Percentiles rank a stretch among this genome's conserved stretches.
Evolutionary conservation across 495 filamentous ascomycete species (phyloP).

Genomic region (Annulohypoxylon bovei): DNA sequence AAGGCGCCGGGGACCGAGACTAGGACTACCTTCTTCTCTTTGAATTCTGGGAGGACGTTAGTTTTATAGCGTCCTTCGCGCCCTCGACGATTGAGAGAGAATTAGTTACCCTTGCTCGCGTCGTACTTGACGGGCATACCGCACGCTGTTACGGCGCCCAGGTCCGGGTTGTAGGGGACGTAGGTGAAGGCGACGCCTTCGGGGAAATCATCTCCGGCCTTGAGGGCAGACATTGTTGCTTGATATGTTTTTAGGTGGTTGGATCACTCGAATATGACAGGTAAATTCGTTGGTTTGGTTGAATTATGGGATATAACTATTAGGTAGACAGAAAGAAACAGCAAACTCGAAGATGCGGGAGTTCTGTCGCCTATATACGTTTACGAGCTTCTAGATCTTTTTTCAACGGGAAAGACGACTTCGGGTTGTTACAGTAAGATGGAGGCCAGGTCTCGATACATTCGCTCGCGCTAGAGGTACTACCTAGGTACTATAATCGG

Average conservation of each 20-base stretch:
- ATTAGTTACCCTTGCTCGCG: constrained; percentile 72
- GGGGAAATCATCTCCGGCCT: constrained; percentile 86
- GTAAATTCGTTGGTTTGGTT: not conserved
- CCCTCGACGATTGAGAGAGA: not conserved
- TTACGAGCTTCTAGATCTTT: not conserved
- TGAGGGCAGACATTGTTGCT: constrained; percentile 75
- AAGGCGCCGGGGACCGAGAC: constrained; percentile 94
- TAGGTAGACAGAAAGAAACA: not conserved
- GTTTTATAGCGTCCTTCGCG: not conserved
- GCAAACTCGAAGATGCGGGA: constrained; percentile 10
- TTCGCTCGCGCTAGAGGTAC: not conserved
- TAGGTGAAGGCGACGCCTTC: constrained; percentile 81
- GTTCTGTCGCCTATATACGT: constrained; percentile 21
- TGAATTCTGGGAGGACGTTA: constrained; percentile 66
- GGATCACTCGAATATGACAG: not conserved
- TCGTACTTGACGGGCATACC: constrained; percentile 82
- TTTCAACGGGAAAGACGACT: not conserved
- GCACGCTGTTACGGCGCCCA: constrained; percentile 73
- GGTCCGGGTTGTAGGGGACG: constrained; percentile 73
- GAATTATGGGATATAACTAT: not conserved
- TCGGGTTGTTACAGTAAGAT: constrained; percentile 36
- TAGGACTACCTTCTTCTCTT: constrained; percentile 89
- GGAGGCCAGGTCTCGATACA: constrained; percentile 6
- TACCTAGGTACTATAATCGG: not conserved
- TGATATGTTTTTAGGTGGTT: not conserved